phyloP scores from a whole-genome alignment of 148 eudicot genomes.

The Selenicereus undatus region DNA sequence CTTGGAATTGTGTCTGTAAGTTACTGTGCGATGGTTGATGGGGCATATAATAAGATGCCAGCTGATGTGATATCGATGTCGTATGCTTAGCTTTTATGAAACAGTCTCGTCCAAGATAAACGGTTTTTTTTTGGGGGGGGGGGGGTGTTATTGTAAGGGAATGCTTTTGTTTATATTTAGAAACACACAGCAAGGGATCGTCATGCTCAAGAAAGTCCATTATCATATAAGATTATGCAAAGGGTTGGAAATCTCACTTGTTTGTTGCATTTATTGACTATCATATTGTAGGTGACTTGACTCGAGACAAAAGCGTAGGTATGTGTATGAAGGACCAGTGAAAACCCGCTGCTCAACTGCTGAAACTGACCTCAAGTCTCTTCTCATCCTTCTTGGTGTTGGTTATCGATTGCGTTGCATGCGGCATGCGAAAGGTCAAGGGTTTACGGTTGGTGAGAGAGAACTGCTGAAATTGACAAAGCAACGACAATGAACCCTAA shows the following conservation, averaged over 20 bases:
- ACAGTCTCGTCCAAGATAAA: no score
- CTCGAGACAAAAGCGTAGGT: background rate
- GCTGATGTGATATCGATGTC: no score
- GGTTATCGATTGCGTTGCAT: no score
- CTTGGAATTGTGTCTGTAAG: no score
- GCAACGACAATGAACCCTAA: constrained; percentile 12
- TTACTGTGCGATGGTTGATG: no score
- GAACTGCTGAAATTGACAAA: constrained; percentile 21
- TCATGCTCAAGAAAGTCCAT: background rate
- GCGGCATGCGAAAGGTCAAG: no score
- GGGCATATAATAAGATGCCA: no score
- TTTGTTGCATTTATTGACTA: constrained; percentile 11
- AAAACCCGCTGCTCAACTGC: constrained; percentile 26
- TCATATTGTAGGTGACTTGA: constrained; percentile 5
- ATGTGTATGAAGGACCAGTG: background rate
- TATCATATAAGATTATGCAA: background rate
- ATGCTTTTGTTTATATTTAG: background rate
- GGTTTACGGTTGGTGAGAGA: no score
- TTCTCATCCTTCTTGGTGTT: no score
- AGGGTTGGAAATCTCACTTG: background rate
- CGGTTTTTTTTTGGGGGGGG: no score
- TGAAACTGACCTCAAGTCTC: constrained; percentile 1
- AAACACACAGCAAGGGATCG: background rate
- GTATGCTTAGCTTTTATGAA: no score
- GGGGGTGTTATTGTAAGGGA: no score